A percentile compares a stretch with the other conserved stretches of the same genome.
Evolutionary conservation across 2,329 filamentous ascomycete species (phyloP).

Genomic region (Colletotrichum lindemuthianum): DNA sequence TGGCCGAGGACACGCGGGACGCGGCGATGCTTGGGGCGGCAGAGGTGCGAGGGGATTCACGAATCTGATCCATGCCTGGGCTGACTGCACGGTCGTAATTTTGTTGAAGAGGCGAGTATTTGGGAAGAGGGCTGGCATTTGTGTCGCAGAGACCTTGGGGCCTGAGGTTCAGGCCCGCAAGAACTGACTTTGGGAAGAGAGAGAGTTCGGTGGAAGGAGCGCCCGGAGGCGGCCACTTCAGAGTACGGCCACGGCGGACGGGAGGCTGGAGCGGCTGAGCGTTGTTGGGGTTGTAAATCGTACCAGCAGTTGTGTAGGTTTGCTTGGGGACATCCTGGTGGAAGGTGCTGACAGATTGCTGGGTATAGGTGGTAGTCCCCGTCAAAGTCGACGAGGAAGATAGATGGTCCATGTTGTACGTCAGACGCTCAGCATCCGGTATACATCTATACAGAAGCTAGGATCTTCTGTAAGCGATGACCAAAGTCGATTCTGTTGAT

Average conservation of each 20-base stretch:
- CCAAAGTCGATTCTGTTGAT: constrained; percentile 29
- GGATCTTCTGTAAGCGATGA: constrained; percentile 22
- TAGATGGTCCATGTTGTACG: constrained; percentile 44
- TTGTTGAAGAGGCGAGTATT: constrained; percentile 64
- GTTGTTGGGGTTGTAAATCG: constrained; percentile 61
- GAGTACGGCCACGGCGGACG: constrained; percentile 58
- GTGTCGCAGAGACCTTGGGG: constrained; percentile 39
- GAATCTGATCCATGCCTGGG: constrained; percentile 41
- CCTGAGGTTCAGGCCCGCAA: constrained; percentile 49
- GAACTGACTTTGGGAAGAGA: constrained; percentile 49
- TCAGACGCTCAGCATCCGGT: constrained; percentile 20
- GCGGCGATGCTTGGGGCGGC: constrained; percentile 34
- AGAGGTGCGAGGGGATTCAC: constrained; percentile 9
- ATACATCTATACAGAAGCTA: constrained; percentile 17
- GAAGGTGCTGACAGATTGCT: constrained; percentile 31
- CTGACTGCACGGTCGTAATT: constrained; percentile 63
- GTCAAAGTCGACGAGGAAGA: constrained; percentile 39
- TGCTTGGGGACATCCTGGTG: constrained; percentile 41
- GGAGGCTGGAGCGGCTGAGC: constrained; percentile 61
- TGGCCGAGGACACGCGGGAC: constrained; percentile 42
- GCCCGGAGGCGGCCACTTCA: constrained; percentile 50
- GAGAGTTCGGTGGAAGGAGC: constrained; percentile 44
- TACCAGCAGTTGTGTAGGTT: constrained; percentile 67
- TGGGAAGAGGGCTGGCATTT: constrained; percentile 38
- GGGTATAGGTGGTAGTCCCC: constrained; percentile 18